Evolutionary conservation across 1,284 basidiomycete species (phyloP).

Genomic region (Hypsizygus ulmarius): DNA sequence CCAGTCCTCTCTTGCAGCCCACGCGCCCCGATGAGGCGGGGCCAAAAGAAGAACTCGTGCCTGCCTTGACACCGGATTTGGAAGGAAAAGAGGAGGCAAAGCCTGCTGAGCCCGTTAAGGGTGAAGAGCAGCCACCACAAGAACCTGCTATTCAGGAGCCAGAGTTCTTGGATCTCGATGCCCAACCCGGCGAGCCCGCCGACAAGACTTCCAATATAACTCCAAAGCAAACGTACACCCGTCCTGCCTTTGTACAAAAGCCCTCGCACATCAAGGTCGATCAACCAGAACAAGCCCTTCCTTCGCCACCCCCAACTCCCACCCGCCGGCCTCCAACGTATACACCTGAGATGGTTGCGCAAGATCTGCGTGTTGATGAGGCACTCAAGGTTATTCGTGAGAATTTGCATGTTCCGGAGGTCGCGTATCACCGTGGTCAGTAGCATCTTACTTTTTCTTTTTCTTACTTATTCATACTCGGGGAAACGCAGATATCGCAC

Average conservation of each 20-base stretch:
- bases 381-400: slow-evolving; percentile 45
- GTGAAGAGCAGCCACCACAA: slow-evolving; percentile 10
- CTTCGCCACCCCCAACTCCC: slow-evolving; percentile 34
- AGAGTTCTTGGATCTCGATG: slow-evolving; percentile 66
- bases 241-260: slow-evolving; percentile 24
- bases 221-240: slow-evolving; percentile 28
- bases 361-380: slow-evolving; percentile 51
- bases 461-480: slow-evolving; percentile 1
- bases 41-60: slow-evolving; percentile 23
- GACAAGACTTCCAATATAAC: slow-evolving; percentile 27
- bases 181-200: slow-evolving; percentile 26
- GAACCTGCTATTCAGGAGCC: slow-evolving; percentile 45
- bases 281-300: slow-evolving; percentile 20
- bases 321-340: slow-evolving; percentile 22
- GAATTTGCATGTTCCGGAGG: slow-evolving; percentile 55
- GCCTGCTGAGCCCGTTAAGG: slow-evolving; percentile 13
- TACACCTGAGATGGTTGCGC: slow-evolving; percentile 32
- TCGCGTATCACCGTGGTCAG: slow-evolving; percentile 68
- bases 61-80: slow-evolving; percentile 35
- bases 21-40: slow-evolving; percentile 45
- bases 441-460: slow-evolving; percentile 23
- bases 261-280: slow-evolving; percentile 20
- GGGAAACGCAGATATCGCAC: slow-evolving; percentile 48
- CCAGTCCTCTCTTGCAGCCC: slow-evolving; percentile 82
- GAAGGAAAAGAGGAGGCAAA: slow-evolving; percentile 22